phyloP scores from a whole-genome alignment of 208 protist species.

The Angomonas ambiguus region DNA sequence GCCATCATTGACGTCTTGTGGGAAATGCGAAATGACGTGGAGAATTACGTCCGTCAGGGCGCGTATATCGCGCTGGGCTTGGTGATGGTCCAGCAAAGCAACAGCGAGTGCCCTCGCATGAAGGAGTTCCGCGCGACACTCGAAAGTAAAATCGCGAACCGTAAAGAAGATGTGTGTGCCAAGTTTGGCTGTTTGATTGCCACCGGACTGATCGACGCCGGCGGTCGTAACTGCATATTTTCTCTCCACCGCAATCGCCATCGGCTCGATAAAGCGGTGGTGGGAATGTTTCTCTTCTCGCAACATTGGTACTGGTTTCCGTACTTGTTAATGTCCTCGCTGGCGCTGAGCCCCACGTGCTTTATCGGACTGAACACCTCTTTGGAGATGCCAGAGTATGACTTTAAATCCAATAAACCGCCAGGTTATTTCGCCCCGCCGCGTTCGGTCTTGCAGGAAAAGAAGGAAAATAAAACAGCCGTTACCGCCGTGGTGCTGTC shows the following conservation, averaged over 20 bases:
- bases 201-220: constrained; percentile 97
- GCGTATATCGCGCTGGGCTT: constrained; percentile 96
- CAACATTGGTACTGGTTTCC: constrained; percentile 99
- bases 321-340: constrained; percentile 95
- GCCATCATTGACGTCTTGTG: constrained; percentile 95
- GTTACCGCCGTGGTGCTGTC: constrained; percentile 77
- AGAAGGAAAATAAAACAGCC: constrained; percentile 77
- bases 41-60: constrained; percentile 98
- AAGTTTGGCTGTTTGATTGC: constrained; percentile 98
- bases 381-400: constrained; percentile 94
- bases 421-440: constrained; percentile 93
- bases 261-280: constrained; percentile 92
- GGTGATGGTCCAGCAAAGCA: constrained; percentile 94
- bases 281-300: constrained; percentile 97
- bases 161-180: constrained; percentile 93
- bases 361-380: constrained; percentile 97
- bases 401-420: constrained; percentile 87
- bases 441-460: constrained; percentile 79
- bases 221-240: constrained; percentile 97
- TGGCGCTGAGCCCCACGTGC: constrained; percentile 96
- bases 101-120: constrained; percentile 85
- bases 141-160: constrained; percentile 76
- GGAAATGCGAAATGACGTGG: constrained; percentile 91
- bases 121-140: constrained; percentile 83
- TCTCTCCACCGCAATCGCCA: constrained; percentile 92